A percentile compares a stretch with the other conserved stretches of the same genome.
Conservation (phyloP, 352 stramenopile genomes). For the Globisporangium yorkense region DNA sequence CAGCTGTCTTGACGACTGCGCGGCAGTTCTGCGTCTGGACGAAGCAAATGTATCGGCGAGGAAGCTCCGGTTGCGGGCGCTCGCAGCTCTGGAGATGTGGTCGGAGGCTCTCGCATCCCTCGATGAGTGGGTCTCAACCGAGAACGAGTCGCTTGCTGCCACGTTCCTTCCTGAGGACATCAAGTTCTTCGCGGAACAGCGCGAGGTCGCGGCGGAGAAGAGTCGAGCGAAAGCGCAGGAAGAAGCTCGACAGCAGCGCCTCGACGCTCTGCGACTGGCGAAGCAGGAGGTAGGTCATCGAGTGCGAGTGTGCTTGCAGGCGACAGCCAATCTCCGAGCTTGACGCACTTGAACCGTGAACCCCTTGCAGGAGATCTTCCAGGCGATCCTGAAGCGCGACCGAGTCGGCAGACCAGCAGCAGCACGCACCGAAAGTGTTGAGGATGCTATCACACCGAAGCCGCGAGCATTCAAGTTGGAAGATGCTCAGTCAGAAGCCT, state of each 20-base stretch:
- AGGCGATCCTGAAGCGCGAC: slow-evolving; percentile 13
- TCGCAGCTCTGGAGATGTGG: slow-evolving; percentile 17
- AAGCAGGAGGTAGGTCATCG: slow-evolving; percentile 8
- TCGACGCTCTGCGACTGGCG: slow-evolving; percentile 4
- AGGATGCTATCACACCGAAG: too few relatives aligned
- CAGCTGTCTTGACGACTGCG: slow-evolving; percentile 17
- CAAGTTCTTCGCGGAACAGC: slow-evolving; percentile 9
- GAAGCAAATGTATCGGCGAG: slow-evolving; percentile 13
- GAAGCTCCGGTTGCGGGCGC: slow-evolving; percentile 8
- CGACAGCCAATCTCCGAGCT: too few relatives aligned
- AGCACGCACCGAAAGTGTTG: too few relatives aligned
- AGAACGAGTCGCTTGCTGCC: neutral
- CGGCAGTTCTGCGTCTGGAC: slow-evolving; percentile 10
- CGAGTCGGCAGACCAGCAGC: too few relatives aligned
- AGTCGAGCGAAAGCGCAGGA: neutral
- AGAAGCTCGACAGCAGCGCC: slow-evolving; percentile 1
- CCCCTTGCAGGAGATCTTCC: slow-evolving; percentile 10
- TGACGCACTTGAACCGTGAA: too few relatives aligned
- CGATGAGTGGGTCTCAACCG: neutral
- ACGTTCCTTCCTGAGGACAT: slow-evolving; percentile 8
- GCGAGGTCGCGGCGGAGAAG: neutral
- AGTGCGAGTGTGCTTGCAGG: neutral
- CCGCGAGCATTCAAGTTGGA: too few relatives aligned
- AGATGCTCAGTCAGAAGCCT: too few relatives aligned
- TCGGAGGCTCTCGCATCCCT: slow-evolving; percentile 9